Base-by-base conservation (phyloP, 345 rosid species). In the Pistacia atlantica region DNA sequence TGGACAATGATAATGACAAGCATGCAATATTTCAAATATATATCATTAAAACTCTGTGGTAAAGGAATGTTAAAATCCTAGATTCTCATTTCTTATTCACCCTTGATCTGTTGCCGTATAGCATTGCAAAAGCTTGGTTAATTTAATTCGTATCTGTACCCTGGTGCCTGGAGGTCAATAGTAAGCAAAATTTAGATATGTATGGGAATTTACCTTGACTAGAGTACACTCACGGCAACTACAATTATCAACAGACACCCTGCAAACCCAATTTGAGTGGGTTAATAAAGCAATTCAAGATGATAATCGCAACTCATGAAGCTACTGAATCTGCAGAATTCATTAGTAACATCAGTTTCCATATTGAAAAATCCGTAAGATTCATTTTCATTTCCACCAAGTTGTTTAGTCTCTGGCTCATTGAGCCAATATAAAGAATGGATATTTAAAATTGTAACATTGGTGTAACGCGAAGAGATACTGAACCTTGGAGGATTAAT, bases 401-500 rank as follows among this genome's bases (percentile, higher is more conserved):
- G 17, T 5, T 4, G 2, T 57, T 13, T 16, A 20, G 28, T 18
- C 25, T 4, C n/a, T 14, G 60, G 61, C 10, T 20, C 61, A 58
- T 20, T 58, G 62, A 58, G 31, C 11, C 62, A n/a, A 1, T 58
- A 9, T 8, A 5, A 18, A 22, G 31, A 58, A 20, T 6, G 20
- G 38, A 16, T 14, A 38, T 4, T 5, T 17, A 37, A 65, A 65
- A 9, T 35, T 14, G 49, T 16, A 31, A 18, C 60, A 11, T 3
- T 67, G 13, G 13, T 11, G 31, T 10, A 5, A 31, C 16, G 54
- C 1, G 37, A 70, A 67, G 20, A 46, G 72, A 80, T 51, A 65
- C 48, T 62, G 64, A 77, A 94, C 98, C 97, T 92, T 55, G 98
- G 98, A 66, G 98, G 98, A 78, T 94, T 92, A 77, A 94, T 94